Base-by-base conservation (phyloP, 352 stramenopile genomes). In the Phytophthora sp. region DNA sequence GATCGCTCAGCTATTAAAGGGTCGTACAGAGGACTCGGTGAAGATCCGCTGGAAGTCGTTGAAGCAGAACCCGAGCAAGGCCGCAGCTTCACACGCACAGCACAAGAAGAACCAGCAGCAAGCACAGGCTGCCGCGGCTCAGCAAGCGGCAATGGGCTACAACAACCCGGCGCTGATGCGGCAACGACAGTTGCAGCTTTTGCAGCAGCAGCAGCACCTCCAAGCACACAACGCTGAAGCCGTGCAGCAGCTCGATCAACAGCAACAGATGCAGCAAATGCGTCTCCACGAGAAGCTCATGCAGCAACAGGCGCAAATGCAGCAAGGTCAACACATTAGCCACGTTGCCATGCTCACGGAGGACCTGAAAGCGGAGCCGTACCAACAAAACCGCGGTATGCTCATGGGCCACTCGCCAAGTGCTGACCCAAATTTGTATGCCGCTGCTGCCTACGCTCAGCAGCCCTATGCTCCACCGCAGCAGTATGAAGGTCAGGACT, bases 41-140 rank as follows among this genome's bases (percentile, higher is more conserved):
- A 98, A 98, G 72, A 98, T 97, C 51, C 80, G 90, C 11, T 98
- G 87, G 87, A 96, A 95, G 54, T 93, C 84, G 41, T 65, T 95
- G 18, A 92, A 95, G 74, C 86, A 95, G 54, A 95, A 95, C 61
- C 86, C 86, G 7, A 82, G 77, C 21, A 92, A 92, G 54, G 86
- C 86, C 2, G 84, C 84, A 7, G 82, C 82, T 7, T 87, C 85
- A 3, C 81, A 94, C 46, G 82, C 82, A 15, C 83, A 92, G 48
- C 76, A 89, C 51, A 92, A 89, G 61, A 90, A 92, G 62, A 88
- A 87, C 21, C 79, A 90, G 54, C 85, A 91, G 30, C 76, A 87
- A 49, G 76, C 76, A 50, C 45, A 78, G 70, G 44, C 65, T 56
- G 60, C 67, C 50, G 46, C 75, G 49, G 53, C 68, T 15, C 77